These are phyloP conservation scores for Pseudozyma pruni DNA, from an alignment of 1,284 basidiomycete genomes.

Conservation along the genomic window DNA sequence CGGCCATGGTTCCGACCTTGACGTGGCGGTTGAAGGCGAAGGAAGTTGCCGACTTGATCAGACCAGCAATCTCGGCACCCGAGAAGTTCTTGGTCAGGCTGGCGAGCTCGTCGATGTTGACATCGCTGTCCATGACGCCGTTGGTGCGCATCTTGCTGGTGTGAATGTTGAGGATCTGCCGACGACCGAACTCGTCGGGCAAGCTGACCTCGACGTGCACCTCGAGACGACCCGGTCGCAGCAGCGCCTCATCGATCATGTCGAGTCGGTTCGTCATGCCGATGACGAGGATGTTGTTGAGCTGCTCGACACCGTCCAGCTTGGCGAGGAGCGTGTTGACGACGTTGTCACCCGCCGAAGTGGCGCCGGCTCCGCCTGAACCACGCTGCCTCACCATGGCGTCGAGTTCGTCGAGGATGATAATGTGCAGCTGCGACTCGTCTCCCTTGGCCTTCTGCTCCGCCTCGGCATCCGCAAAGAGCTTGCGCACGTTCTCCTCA, in stretches of 20 bases:
- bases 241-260: slow-evolving; percentile 98
- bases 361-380: slow-evolving; percentile 73
- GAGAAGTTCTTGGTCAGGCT: slow-evolving; percentile 94
- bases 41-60: slow-evolving; percentile 97
- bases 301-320: slow-evolving; percentile 99
- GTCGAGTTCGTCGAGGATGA: slow-evolving; percentile 99
- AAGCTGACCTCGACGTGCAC: slow-evolving; percentile 99
- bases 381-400: slow-evolving; percentile 97
- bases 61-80: slow-evolving; percentile 93
- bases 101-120: slow-evolving; percentile 86
- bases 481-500: slow-evolving; percentile 98
- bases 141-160: slow-evolving; percentile 93
- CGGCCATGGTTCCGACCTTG: slow-evolving; percentile 95
- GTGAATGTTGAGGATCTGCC: slow-evolving; percentile 95
- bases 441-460: slow-evolving; percentile 99
- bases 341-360: slow-evolving; percentile 96
- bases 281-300: slow-evolving; percentile 99
- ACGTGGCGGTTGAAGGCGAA: slow-evolving; percentile 98
- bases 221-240: slow-evolving; percentile 97
- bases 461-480: slow-evolving; percentile 97
- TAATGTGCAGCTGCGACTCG: slow-evolving; percentile 96
- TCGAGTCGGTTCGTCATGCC: slow-evolving; percentile 99
- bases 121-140: slow-evolving; percentile 87
- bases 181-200: slow-evolving; percentile 90
- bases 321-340: slow-evolving; percentile 99